A percentile compares a stretch with the other conserved stretches of the same genome.
Conservation (phyloP, 129 eudicot species). For the Scalesia atractyloides region DNA sequence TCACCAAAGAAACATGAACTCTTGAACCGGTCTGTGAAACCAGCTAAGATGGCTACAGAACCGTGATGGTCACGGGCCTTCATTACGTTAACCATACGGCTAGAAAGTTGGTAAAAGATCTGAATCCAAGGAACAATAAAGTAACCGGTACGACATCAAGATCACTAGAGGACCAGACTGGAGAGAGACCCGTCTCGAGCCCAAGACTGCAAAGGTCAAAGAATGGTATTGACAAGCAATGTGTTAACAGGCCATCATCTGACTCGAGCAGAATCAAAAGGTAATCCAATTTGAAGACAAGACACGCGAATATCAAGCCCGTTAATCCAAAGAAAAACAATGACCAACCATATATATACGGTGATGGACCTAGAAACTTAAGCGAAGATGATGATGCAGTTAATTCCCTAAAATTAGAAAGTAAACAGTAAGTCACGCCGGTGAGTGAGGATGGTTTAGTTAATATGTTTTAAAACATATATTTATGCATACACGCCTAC, state of each 20-base stretch:
- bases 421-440: slow-evolving; percentile 37
- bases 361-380: slow-evolving; percentile 14
- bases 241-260: slow-evolving; percentile 29
- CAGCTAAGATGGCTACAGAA: slow-evolving; percentile 35
- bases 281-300: slow-evolving; percentile 36
- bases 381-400: slow-evolving; percentile 35
- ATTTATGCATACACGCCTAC: background rate
- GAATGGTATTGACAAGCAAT: slow-evolving; percentile 39
- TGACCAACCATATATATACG: slow-evolving; percentile 39
- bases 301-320: slow-evolving; percentile 31
- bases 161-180: slow-evolving; percentile 2
- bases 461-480: background rate
- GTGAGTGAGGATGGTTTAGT: slow-evolving; percentile 26
- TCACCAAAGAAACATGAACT: slow-evolving; percentile 39
- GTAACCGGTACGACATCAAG: slow-evolving; percentile 25
- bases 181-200: slow-evolving; percentile 27
- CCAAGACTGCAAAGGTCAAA: slow-evolving; percentile 46
- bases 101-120: slow-evolving; percentile 31
- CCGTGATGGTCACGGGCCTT: slow-evolving; percentile 21
- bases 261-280: slow-evolving; percentile 33
- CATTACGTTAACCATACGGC: slow-evolving; percentile 26
- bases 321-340: slow-evolving; percentile 31
- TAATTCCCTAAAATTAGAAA: slow-evolving; percentile 48
- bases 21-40: slow-evolving; percentile 34
- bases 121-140: slow-evolving; percentile 31